Evolutionary conservation across 768 basidiomycete species (phyloP).

Genomic region (Boletus sensibilis): DNA sequence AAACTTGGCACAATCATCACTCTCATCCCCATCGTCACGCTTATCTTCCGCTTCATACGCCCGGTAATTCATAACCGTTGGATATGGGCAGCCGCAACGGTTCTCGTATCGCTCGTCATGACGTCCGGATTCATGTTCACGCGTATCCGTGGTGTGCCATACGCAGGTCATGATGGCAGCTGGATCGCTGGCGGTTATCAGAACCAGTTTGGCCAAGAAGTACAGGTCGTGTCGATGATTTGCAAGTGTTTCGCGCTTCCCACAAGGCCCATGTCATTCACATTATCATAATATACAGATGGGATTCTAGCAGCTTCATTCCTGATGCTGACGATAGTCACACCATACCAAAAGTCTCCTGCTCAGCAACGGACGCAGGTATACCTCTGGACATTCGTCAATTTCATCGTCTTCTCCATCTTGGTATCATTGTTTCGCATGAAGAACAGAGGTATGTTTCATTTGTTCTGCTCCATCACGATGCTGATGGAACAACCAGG

Average conservation of each 20-base stretch:
- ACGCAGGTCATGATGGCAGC: slow-evolving; percentile 55
- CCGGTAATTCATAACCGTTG: slow-evolving; percentile 71
- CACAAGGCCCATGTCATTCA: neutral
- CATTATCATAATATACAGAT: slow-evolving; percentile 48
- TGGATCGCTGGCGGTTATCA: slow-evolving; percentile 91
- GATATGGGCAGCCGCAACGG: slow-evolving; percentile 69
- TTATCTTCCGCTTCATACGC: slow-evolving; percentile 58
- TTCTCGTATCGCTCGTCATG: slow-evolving; percentile 74
- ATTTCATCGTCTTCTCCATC: slow-evolving; percentile 83
- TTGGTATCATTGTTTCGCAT: slow-evolving; percentile 84
- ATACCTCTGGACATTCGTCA: slow-evolving; percentile 83
- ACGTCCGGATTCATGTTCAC: slow-evolving; percentile 97
- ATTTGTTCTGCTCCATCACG: neutral
- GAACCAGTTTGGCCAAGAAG: slow-evolving; percentile 91
- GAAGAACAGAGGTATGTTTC: slow-evolving; percentile 78
- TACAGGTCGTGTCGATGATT: slow-evolving; percentile 77
- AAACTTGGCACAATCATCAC: slow-evolving; percentile 48
- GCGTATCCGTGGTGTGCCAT: slow-evolving; percentile 81
- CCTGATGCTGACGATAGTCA: slow-evolving; percentile 74
- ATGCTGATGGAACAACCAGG: slow-evolving; percentile 39
- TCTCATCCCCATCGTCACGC: slow-evolving; percentile 45
- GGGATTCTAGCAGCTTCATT: slow-evolving; percentile 77
- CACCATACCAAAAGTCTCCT: slow-evolving; percentile 75
- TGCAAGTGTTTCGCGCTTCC: slow-evolving; percentile 55
- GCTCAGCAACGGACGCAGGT: slow-evolving; percentile 79